phyloP scores from a whole-genome alignment of 1,139 yeast genomes.

The Yarrowia galli region DNA sequence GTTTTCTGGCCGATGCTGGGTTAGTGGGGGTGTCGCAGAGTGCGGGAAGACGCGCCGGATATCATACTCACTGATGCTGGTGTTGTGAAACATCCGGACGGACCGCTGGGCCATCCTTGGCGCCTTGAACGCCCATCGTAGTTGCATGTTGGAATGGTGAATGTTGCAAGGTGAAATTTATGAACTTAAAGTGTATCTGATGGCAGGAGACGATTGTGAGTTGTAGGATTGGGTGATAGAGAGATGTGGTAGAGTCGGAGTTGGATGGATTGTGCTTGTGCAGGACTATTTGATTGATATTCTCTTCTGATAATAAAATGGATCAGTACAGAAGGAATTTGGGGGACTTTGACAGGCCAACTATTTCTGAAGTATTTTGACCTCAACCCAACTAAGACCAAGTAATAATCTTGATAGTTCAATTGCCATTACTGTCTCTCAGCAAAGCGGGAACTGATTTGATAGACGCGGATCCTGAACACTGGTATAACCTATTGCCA shows the following conservation, averaged over 20 bases:
- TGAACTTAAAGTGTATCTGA: background rate
- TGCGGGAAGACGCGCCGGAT: background rate
- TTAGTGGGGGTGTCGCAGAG: slow-evolving; percentile 29
- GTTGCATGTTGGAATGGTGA: slow-evolving; percentile 13
- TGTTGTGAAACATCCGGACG: slow-evolving; percentile 23
- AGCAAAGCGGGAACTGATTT: no score
- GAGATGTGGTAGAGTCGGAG: background rate
- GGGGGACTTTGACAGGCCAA: background rate
- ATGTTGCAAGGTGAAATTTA: slow-evolving; percentile 10
- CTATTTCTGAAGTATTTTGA: background rate
- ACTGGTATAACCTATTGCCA: no score
- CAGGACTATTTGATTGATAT: no score
- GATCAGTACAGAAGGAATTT: no score
- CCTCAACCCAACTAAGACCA: background rate
- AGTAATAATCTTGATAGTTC: no score
- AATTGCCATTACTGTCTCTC: no score
- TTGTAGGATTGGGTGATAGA: background rate
- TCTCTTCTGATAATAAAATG: no score
- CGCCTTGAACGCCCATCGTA: slow-evolving; percentile 17
- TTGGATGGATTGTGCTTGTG: no score
- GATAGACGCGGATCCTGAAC: no score
- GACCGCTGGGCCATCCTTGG: slow-evolving; percentile 10
- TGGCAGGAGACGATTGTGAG: background rate
- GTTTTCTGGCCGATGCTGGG: slow-evolving; percentile 22
- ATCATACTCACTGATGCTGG: background rate